phyloP scores from a whole-genome alignment of 139 green algal genomes.

The Chlorella sorokiniana region DNA sequence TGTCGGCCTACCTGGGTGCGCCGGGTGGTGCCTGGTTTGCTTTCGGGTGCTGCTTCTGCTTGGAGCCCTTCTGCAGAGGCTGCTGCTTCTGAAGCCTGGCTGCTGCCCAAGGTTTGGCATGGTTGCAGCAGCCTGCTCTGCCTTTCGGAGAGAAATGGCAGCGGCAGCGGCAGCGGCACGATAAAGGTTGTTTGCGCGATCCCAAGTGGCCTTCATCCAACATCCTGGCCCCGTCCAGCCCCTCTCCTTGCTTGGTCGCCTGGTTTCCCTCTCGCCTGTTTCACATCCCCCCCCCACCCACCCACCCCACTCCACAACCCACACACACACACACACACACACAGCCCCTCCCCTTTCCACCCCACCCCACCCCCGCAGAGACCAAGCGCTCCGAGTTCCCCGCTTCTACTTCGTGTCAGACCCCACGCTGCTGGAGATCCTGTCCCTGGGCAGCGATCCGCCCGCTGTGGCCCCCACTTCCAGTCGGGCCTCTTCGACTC shows the following conservation, averaged over 20 bases:
- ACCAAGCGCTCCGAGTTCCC: conserved; percentile 93
- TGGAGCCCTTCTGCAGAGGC: not conserved
- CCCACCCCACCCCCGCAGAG: conserved; percentile 45
- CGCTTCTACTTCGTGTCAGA: conserved; percentile 99
- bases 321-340: too few relatives aligned
- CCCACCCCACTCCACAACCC: too few relatives aligned
- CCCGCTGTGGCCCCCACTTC: conserved; percentile 93
- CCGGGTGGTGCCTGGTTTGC: not conserved
- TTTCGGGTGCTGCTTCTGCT: not conserved
- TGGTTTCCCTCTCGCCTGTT: not conserved
- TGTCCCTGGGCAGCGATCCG: conserved; percentile 92
- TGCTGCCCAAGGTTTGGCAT: too few relatives aligned
- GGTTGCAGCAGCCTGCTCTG: too few relatives aligned
- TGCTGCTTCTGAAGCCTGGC: not conserved
- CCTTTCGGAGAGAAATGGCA: too few relatives aligned
- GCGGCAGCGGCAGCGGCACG: too few relatives aligned
- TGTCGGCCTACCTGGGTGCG: conserved; percentile 87
- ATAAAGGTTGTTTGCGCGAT: too few relatives aligned
- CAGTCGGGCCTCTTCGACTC: conserved; percentile 95
- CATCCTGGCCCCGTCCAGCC: too few relatives aligned
- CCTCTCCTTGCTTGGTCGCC: too few relatives aligned
- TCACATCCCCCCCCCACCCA: not conserved
- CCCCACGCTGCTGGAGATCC: conserved; percentile 95
- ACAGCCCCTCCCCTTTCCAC: not conserved
- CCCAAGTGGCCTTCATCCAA: too few relatives aligned